Evolutionary conservation across 2,329 filamentous ascomycete species (phyloP).

Genomic region (Penicillium thymicola): DNA sequence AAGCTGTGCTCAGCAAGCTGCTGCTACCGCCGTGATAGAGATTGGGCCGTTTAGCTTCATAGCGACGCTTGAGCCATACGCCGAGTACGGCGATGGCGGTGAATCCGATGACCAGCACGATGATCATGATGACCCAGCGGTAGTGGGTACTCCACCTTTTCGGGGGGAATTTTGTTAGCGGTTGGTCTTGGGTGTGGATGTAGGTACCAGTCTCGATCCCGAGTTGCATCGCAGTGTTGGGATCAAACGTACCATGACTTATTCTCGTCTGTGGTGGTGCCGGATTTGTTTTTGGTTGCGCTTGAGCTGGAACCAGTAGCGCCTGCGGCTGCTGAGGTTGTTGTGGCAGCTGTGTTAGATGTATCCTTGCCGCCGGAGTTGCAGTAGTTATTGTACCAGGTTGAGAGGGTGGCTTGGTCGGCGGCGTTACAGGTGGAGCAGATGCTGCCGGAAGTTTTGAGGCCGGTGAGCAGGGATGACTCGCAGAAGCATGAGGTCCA

Average conservation of each 20-base stretch:
- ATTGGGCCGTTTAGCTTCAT: constrained; percentile 58
- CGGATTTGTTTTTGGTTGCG: neutral
- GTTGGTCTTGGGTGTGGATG: neutral
- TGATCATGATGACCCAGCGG: constrained; percentile 79
- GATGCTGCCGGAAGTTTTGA: constrained; percentile 62
- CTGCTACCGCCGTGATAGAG: constrained; percentile 33
- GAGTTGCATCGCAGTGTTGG: neutral
- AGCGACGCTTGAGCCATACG: constrained; percentile 68
- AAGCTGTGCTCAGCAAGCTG: constrained; percentile 16
- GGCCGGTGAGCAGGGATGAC: constrained; percentile 56
- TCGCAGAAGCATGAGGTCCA: constrained; percentile 74
- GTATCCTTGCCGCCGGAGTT: constrained; percentile 42
- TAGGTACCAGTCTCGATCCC: neutral
- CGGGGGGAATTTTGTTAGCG: neutral
- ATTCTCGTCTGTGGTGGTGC: constrained; percentile 7
- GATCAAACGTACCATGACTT: constrained; percentile 27
- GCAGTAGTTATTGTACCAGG: constrained; percentile 71
- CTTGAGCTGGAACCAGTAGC: constrained; percentile 3
- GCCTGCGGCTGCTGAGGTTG: constrained; percentile 24
- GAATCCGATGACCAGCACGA: constrained; percentile 69
- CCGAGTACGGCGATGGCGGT: constrained; percentile 63
- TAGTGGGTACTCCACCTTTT: constrained; percentile 56
- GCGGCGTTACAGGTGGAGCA: constrained; percentile 54
- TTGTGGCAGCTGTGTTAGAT: constrained; percentile 28
- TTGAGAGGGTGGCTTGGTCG: constrained; percentile 58